Evolutionary conservation across 1,139 yeast species (phyloP), one percentile per base, ranked within the genome.

Genomic region (Debaryomycetaceae sp.): DNA sequence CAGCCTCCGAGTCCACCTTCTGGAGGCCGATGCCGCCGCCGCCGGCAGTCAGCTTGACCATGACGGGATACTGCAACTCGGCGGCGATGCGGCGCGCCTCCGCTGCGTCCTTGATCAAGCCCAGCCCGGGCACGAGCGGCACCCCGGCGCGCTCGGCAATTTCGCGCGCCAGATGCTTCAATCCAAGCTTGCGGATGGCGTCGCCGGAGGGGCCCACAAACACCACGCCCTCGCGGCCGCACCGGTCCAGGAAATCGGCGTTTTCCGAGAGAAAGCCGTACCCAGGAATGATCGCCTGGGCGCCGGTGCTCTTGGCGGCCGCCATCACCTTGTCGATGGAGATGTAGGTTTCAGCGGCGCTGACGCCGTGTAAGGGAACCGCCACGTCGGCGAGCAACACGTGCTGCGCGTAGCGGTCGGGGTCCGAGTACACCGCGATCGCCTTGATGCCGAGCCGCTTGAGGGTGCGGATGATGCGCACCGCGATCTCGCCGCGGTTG

Each of bases 21-120:
- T 88, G 96, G 46, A 91, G 67, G 42, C 98, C 98, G 49, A 89
- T 91, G 59, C 98, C 98, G 56, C 98, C 98, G 48, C 98, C 98
- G 55, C 98, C 98, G 21, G 97, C 97, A 39, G 97, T 89, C 14
- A 95, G 83, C 60, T 91, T 91, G 33, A 91, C 84, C 97, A 91
- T 91, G 27, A 91, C 75, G 16, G 98, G 97, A 49, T 85, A 91
- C 40, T 78, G 86, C 34, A 91, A 68, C 44, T 75, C 64, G 15
- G 74, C 78, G n/a, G 96, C 97, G 41, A 81, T 74, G 38, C 63
- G 69, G 37, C 68, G 65, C 3, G 97, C 97, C 47, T 84, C 95
- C 14, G 70, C 70, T 5, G 86, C 70, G 38, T 75, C 64, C 3
- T 72, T 65, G 24, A 91, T 77, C 42, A 91, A 70, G 5, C 85